These are phyloP conservation scores for Gastrolobium villosum DNA, from an alignment of 306 rosid species.

Conservation along the genomic window DNA sequence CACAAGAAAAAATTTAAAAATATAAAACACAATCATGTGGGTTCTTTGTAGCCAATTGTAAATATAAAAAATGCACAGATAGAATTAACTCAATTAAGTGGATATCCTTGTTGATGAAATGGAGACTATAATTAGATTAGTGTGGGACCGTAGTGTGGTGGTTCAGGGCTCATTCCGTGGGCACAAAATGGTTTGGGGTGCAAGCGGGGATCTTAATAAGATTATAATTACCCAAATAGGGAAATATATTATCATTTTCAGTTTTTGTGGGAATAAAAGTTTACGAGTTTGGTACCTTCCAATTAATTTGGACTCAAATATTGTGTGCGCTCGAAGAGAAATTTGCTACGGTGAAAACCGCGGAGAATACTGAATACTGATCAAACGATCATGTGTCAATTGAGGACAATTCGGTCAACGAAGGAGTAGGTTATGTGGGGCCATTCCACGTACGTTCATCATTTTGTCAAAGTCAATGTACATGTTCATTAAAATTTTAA, in stretches of 20 bases:
- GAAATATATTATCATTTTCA: neutral
- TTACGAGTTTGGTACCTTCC: slow-evolving; percentile 32
- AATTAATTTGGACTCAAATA: slow-evolving; percentile 39
- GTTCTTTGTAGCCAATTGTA: neutral
- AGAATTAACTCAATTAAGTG: slow-evolving; percentile 12
- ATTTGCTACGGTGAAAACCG: slow-evolving; percentile 34
- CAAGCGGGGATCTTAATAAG: neutral
- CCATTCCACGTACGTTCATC: slow-evolving; percentile 26
- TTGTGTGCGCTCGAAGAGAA: slow-evolving; percentile 20
- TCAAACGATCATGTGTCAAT: slow-evolving; percentile 27
- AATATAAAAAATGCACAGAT: neutral
- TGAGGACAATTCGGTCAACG: neutral
- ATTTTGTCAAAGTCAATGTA: slow-evolving; percentile 45
- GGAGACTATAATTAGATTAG: slow-evolving; percentile 3
- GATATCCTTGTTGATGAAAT: neutral
- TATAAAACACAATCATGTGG: neutral
- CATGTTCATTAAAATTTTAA: neutral
- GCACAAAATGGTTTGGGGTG: slow-evolving; percentile 11
- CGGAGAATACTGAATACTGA: slow-evolving; percentile 32
- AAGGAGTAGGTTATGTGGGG: slow-evolving; percentile 46
- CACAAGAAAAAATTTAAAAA: neutral
- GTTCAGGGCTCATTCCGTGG: slow-evolving; percentile 40
- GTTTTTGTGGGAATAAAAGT: neutral
- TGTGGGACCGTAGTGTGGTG: slow-evolving; percentile 18
- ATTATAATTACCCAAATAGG: neutral